A percentile compares a stretch with the other conserved stretches of the same genome.
Evolutionary conservation across 306 rosid species (phyloP).

Genomic region (Cicer yamashitae): DNA sequence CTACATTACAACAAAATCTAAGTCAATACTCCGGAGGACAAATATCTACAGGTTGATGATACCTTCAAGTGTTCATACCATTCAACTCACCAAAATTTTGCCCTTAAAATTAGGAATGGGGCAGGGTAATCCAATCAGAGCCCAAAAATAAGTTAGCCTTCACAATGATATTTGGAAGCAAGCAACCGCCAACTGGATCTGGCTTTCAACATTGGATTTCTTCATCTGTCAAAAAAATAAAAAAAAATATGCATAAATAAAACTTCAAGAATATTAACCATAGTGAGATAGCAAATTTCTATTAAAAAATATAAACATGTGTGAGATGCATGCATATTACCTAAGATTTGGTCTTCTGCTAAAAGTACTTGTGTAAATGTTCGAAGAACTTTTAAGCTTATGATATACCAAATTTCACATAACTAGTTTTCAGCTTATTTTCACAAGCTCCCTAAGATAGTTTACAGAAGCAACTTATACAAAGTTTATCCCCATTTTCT

Average conservation of each 20-base stretch:
- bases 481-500: too few species aligned
- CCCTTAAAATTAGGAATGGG: background rate
- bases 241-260: background rate
- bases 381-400: too few species aligned
- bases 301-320: background rate
- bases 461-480: too few species aligned
- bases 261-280: background rate
- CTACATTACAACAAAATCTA: background rate
- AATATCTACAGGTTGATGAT: background rate
- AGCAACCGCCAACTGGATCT: slow-evolving; percentile 5
- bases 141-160: slow-evolving; percentile 7
- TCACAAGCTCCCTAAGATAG: too few species aligned
- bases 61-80: background rate
- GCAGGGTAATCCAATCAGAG: background rate
- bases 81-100: background rate
- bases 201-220: slow-evolving; percentile 17
- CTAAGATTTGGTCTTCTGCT: too few species aligned
- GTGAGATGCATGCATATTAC: background rate
- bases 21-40: slow-evolving; percentile 5
- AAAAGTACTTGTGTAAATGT: too few species aligned
- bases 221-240: background rate
- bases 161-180: slow-evolving; percentile 27
- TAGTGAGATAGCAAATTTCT: background rate
- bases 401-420: too few species aligned
- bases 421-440: too few species aligned